phyloP scores from a whole-genome alignment of 257 asterid genomes.

The Solanum bulbocastanum region DNA sequence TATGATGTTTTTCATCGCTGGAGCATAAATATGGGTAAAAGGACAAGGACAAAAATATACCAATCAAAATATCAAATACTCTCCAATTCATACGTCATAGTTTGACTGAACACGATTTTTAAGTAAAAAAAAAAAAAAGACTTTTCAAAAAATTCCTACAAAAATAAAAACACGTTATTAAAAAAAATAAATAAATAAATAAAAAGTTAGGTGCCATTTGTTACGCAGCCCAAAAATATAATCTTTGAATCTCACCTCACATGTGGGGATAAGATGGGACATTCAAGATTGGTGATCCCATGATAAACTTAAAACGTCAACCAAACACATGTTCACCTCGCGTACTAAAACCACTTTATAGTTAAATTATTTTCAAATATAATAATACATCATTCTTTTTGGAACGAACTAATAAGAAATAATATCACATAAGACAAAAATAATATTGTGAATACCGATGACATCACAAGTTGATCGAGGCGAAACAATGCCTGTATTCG shows the following conservation, averaged over 20 bases:
- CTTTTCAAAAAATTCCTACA: not conserved
- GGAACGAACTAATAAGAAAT: not conserved
- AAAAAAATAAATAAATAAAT: no score
- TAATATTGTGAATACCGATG: conserved; percentile 17
- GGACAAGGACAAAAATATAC: not conserved
- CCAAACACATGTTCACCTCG: not conserved
- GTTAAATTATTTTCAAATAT: not conserved
- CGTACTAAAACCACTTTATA: not conserved
- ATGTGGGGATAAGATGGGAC: not conserved
- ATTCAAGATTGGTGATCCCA: not conserved
- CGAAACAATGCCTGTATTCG: conserved; percentile 34
- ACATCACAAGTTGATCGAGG: conserved; percentile 41
- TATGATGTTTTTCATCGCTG: not conserved
- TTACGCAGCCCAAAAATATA: not conserved
- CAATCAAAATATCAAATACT: not conserved
- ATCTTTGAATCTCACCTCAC: not conserved
- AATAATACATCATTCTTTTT: not conserved
- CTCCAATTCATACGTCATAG: not conserved
- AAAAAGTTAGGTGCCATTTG: not conserved
- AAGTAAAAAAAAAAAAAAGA: not conserved
- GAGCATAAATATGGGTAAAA: not conserved
- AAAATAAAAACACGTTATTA: no score
- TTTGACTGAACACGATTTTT: not conserved
- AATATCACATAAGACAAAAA: not conserved
- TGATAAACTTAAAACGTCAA: no score